These are phyloP conservation scores for Akanthomyces dipterigenus DNA, from an alignment of 2,329 filamentous ascomycete species.

Conservation along the genomic window DNA sequence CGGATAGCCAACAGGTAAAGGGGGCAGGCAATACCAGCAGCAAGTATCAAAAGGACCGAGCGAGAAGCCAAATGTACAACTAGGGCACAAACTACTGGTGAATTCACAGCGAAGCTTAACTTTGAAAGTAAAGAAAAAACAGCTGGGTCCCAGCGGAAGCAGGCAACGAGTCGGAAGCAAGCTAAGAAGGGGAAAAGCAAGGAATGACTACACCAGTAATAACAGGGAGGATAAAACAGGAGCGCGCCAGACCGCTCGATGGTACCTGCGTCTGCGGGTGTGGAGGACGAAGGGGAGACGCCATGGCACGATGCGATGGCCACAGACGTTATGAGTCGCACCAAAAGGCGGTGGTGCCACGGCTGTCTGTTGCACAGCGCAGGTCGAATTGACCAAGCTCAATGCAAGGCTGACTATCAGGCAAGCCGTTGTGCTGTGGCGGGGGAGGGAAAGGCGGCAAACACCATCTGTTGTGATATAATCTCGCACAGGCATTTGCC, in stretches of 20 bases:
- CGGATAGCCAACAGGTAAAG: too few relatives aligned
- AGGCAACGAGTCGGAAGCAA: not conserved
- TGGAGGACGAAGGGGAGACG: not conserved
- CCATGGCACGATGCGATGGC: slow-evolving; percentile 1
- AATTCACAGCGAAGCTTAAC: not conserved
- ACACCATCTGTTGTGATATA: too few relatives aligned
- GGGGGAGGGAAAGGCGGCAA: too few relatives aligned
- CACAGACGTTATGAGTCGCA: not conserved
- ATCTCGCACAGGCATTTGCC: too few relatives aligned
- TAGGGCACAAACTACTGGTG: not conserved
- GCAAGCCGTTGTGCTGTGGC: too few relatives aligned
- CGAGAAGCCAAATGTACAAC: not conserved
- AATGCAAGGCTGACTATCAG: too few relatives aligned
- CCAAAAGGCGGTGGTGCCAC: not conserved
- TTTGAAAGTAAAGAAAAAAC: not conserved
- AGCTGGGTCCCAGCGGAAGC: not conserved
- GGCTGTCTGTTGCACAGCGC: not conserved
- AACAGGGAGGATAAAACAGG: not conserved
- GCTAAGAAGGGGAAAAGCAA: not conserved
- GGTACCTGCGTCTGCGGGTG: slow-evolving; percentile 2
- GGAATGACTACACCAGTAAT: too few relatives aligned
- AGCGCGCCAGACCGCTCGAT: not conserved
- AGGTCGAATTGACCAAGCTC: too few relatives aligned
- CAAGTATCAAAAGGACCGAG: not conserved
- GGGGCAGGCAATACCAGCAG: too few relatives aligned